Conservation (phyloP, 164 flowering plant species). For the Chimonanthus praecox region DNA sequence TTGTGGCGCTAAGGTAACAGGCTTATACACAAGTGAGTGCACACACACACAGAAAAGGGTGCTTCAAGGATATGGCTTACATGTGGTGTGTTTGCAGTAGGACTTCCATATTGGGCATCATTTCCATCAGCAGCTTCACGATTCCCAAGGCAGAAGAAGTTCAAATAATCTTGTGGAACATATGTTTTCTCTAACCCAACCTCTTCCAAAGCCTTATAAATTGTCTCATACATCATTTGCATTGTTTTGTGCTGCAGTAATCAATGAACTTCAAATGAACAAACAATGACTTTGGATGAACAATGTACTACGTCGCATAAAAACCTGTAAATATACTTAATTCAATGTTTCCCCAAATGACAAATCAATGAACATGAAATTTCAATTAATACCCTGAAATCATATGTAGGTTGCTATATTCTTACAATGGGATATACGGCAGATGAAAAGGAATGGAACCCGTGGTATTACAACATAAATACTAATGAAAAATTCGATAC, state of each 20-base stretch:
- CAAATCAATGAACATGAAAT: not conserved
- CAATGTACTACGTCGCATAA: not conserved
- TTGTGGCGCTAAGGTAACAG: too few species aligned
- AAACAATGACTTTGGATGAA: not conserved
- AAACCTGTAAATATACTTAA: not conserved
- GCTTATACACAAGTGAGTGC: not conserved
- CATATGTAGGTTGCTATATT: too few species aligned
- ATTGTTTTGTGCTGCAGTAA: conserved; percentile 79
- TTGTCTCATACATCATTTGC: conserved; percentile 99
- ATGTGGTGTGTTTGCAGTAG: conserved; percentile 67
- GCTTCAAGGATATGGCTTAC: conserved; percentile 21
- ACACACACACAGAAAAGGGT: not conserved
- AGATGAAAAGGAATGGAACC: too few species aligned
- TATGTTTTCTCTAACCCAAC: conserved; percentile 78
- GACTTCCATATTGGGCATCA: conserved; percentile 28
- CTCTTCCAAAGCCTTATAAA: conserved; percentile 83
- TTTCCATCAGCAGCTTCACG: conserved; percentile 57
- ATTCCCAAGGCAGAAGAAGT: conserved; percentile 93
- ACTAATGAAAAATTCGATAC: too few species aligned
- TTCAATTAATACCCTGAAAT: too few species aligned
- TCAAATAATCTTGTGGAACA: conserved; percentile 75
- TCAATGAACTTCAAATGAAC: conserved; percentile 4
- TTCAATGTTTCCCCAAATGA: not conserved
- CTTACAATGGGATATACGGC: too few species aligned
- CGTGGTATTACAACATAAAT: too few species aligned